A percentile compares a stretch with the other conserved stretches of the same genome.
Evolutionary conservation across 257 asterid species (phyloP).

Genomic region (Fraxinus anomala): DNA sequence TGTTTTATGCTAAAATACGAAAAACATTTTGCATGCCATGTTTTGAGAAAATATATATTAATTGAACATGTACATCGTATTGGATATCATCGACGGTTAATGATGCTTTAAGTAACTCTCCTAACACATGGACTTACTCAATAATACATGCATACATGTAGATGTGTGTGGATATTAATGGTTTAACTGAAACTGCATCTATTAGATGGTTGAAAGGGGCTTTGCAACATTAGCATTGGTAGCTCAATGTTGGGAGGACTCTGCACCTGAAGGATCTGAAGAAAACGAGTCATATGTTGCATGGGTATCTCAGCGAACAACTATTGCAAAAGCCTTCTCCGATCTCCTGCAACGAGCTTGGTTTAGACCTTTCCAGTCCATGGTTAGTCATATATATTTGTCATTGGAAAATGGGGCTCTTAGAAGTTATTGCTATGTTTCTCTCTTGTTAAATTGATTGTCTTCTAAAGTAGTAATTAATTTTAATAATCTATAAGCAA

Average conservation of each 20-base stretch:
- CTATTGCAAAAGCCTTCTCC: conserved; percentile 40
- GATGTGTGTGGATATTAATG: not conserved
- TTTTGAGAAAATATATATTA: not conserved
- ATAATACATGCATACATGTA: not conserved
- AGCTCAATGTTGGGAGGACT: conserved; percentile 43
- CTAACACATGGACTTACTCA: not conserved
- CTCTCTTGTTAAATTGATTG: not conserved
- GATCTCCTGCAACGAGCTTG: conserved; percentile 42
- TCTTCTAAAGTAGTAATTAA: not conserved
- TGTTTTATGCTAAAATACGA: not conserved
- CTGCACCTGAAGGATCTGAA: conserved; percentile 34
- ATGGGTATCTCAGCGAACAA: conserved; percentile 29
- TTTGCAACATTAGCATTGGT: conserved; percentile 46
- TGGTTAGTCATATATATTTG: conserved; percentile 30
- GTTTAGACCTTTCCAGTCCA: conserved; percentile 32
- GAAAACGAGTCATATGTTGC: conserved; percentile 28
- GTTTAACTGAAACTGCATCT: conserved; percentile 6
- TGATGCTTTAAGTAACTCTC: conserved; percentile 13
- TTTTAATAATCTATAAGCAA: not conserved
- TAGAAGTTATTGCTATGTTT: not conserved
- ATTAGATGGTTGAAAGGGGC: conserved; percentile 44
- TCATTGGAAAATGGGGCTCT: not conserved
- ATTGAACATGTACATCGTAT: not conserved
- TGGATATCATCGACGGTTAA: not conserved
- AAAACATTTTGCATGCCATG: not conserved